These are phyloP conservation scores for Hyaloscypha hepaticicola DNA, from an alignment of 495 filamentous ascomycete genomes.

Conservation along the genomic window DNA sequence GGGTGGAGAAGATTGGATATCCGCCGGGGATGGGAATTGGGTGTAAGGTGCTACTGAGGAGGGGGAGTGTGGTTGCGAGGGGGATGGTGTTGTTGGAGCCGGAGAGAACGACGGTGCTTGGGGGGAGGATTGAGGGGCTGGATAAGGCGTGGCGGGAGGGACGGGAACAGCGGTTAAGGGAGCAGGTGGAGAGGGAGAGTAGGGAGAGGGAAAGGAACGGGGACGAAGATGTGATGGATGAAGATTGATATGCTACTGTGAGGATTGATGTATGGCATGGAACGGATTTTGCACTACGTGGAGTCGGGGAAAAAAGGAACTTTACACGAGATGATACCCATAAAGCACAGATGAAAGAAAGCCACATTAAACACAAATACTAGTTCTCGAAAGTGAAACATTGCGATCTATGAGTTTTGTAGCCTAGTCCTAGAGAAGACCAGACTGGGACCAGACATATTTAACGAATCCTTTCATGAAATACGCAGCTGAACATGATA, in stretches of 20 bases:
- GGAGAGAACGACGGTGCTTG: slow-evolving; percentile 60
- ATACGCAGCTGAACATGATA: slow-evolving; percentile 6
- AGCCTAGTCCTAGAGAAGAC: background rate
- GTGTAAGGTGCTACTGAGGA: slow-evolving; percentile 72
- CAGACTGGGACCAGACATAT: background rate
- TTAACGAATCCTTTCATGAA: background rate
- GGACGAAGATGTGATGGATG: background rate
- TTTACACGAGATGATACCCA: background rate
- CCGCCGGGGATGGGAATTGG: slow-evolving; percentile 71
- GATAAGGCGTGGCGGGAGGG: slow-evolving; percentile 74
- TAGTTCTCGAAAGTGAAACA: background rate
- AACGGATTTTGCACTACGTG: background rate
- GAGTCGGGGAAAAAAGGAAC: background rate
- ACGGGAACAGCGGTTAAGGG: slow-evolving; percentile 66
- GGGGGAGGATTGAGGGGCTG: slow-evolving; percentile 82
- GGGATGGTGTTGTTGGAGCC: slow-evolving; percentile 78
- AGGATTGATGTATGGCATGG: background rate
- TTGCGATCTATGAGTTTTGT: slow-evolving; percentile 8
- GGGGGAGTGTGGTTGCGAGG: slow-evolving; percentile 63
- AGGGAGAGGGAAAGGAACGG: background rate
- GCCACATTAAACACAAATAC: background rate
- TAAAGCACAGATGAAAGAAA: background rate
- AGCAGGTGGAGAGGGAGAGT: slow-evolving; percentile 46
- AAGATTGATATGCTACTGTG: background rate
- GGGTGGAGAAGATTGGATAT: slow-evolving; percentile 58